A percentile compares a stretch with the other conserved stretches of the same genome.
phyloP scores from a whole-genome alignment of 495 filamentous ascomycete genomes.

The Chaetomium tenue region DNA sequence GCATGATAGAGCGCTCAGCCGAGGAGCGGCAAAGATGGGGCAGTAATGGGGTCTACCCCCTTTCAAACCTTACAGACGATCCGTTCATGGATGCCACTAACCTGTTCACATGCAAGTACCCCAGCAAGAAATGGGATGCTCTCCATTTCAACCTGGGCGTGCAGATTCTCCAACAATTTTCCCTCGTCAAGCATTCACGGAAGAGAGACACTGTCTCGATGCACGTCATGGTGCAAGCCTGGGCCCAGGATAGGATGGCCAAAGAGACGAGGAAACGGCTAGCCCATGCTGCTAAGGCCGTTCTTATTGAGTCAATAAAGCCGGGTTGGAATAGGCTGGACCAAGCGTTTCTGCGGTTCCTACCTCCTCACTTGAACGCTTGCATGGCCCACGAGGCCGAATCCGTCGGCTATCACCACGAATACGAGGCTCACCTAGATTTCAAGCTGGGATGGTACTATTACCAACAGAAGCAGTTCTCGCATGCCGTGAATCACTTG shows the following conservation, averaged over 20 bases:
- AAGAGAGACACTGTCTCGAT: constrained; percentile 7
- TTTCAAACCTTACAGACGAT: not conserved
- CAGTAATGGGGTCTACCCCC: not conserved
- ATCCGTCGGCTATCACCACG: not conserved
- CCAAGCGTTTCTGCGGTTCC: not conserved
- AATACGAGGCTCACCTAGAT: constrained; percentile 10
- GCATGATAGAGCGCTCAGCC: constrained; percentile 4
- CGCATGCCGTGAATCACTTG: not conserved
- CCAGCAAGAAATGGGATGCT: constrained; percentile 11
- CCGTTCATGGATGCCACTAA: constrained; percentile 1
- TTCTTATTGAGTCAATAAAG: constrained; percentile 15
- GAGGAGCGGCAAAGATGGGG: constrained; percentile 1
- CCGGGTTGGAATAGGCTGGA: not conserved
- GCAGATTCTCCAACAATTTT: constrained; percentile 17
- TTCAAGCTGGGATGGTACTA: constrained; percentile 18
- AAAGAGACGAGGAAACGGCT: not conserved
- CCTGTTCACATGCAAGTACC: constrained; percentile 5
- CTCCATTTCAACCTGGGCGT: not conserved
- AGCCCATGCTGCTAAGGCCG: not conserved
- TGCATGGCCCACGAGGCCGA: constrained; percentile 2
- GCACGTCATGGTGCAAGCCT: constrained; percentile 27
- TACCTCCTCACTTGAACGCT: constrained; percentile 6
- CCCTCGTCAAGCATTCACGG: constrained; percentile 16
- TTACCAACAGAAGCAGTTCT: not conserved
- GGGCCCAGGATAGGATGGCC: constrained; percentile 22